phyloP scores from a whole-genome alignment of 2,329 filamentous ascomycete species.

The Penicillium sp. region DNA sequence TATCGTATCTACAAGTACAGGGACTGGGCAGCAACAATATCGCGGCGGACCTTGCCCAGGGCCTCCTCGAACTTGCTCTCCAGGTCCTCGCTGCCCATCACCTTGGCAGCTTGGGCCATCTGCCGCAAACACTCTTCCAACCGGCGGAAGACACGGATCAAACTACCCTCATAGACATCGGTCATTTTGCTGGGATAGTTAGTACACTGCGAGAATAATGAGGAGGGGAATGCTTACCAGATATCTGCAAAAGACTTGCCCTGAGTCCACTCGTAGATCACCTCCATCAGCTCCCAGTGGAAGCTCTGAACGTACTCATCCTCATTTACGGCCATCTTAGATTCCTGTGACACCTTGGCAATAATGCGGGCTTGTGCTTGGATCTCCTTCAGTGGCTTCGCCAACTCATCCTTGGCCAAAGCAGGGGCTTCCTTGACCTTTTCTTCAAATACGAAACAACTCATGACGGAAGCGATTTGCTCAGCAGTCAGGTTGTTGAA shows the following conservation, averaged over 20 bases:
- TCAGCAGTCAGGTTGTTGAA: constrained; percentile 95
- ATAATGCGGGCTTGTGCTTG: constrained; percentile 83
- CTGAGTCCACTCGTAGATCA: constrained; percentile 87
- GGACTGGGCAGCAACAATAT: constrained; percentile 93
- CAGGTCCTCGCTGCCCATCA: constrained; percentile 96
- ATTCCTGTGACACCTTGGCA: constrained; percentile 91
- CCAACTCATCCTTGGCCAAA: constrained; percentile 74
- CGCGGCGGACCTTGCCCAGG: constrained; percentile 80
- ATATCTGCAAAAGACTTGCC: constrained; percentile 90
- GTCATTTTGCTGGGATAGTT: constrained; percentile 81
- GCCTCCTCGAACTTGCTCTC: constrained; percentile 88
- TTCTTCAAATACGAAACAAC: constrained; percentile 97
- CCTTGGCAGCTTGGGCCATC: constrained; percentile 92
- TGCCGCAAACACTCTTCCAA: constrained; percentile 92
- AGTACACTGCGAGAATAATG: constrained; percentile 10
- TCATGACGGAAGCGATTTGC: constrained; percentile 79
- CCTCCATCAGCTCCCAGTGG: constrained; percentile 96
- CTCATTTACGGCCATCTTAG: constrained; percentile 90
- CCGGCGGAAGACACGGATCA: constrained; percentile 93
- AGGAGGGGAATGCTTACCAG: constrained; percentile 64
- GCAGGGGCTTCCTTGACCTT: constrained; percentile 73
- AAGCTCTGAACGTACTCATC: constrained; percentile 88
- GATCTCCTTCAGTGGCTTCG: constrained; percentile 82
- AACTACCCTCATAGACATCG: constrained; percentile 91
- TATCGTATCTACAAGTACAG: constrained; percentile 69